Percentiles rank a stretch among this genome's conserved stretches.
Evolutionary conservation across 495 filamentous ascomycete genomes (phyloP).

Genomic region (Neurospora sp.): DNA sequence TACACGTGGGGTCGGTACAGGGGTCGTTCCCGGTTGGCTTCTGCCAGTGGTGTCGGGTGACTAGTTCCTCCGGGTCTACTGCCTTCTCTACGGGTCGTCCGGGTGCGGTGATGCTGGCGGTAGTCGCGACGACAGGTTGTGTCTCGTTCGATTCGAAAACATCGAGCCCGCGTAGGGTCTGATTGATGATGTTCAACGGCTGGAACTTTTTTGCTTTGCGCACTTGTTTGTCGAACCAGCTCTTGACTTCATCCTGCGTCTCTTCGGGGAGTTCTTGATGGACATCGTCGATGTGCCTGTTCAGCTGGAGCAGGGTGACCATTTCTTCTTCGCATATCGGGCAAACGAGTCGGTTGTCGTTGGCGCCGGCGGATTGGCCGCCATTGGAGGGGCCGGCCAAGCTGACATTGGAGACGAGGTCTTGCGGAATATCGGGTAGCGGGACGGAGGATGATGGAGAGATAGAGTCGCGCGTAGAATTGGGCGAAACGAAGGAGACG

Average conservation of each 20-base stretch:
- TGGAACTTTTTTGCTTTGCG: slow-evolving; percentile 93
- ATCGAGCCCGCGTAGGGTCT: slow-evolving; percentile 94
- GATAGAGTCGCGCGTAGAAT: slow-evolving; percentile 19
- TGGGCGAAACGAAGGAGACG: slow-evolving; percentile 34
- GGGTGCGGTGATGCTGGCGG: slow-evolving; percentile 7
- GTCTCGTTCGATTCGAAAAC: slow-evolving; percentile 93
- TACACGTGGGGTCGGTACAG: slow-evolving; percentile 83
- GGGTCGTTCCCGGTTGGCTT: slow-evolving; percentile 56
- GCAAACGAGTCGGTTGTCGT: slow-evolving; percentile 58
- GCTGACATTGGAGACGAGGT: slow-evolving; percentile 38
- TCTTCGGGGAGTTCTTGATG: slow-evolving; percentile 90
- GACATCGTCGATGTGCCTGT: slow-evolving; percentile 88
- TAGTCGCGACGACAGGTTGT: slow-evolving; percentile 13
- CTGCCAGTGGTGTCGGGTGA: slow-evolving; percentile 87
- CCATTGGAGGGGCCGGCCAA: slow-evolving; percentile 34
- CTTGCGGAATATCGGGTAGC: slow-evolving; percentile 31
- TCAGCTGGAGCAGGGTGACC: slow-evolving; percentile 90
- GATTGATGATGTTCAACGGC: slow-evolving; percentile 72
- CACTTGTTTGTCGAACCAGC: slow-evolving; percentile 96
- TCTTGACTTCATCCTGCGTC: slow-evolving; percentile 94
- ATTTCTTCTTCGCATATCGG: slow-evolving; percentile 97
- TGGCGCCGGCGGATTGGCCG: slow-evolving; percentile 6
- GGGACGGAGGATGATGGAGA: slow-evolving; percentile 31
- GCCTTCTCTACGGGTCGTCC: slow-evolving; percentile 28
- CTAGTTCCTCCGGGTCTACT: slow-evolving; percentile 79